Percentiles rank a stretch among this genome's conserved stretches.
Evolutionary conservation across 495 filamentous ascomycete genomes (phyloP).

Genomic region (Talaromyces liani): DNA sequence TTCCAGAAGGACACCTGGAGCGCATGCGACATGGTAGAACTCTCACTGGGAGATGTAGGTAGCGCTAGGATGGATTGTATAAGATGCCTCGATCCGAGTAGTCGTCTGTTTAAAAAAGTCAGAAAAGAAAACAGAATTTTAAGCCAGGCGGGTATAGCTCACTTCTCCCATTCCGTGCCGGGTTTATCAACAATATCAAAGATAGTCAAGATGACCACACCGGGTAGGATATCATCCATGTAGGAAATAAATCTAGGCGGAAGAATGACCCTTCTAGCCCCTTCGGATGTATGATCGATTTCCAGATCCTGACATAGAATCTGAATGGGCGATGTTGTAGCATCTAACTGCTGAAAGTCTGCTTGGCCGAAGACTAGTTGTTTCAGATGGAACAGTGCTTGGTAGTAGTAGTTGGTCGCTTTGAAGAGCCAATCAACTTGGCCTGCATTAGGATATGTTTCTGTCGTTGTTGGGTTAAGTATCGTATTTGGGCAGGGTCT

Average conservation of each 20-base stretch:
- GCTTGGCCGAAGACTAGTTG: neutral
- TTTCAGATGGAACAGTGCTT: neutral
- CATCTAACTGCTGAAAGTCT: neutral
- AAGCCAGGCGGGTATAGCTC: slow-evolving; percentile 6
- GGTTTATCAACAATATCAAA: slow-evolving; percentile 29
- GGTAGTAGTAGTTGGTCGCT: slow-evolving; percentile 35
- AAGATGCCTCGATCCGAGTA: slow-evolving; percentile 22
- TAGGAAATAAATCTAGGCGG: slow-evolving; percentile 1
- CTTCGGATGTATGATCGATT: neutral
- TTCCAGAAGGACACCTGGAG: slow-evolving; percentile 34
- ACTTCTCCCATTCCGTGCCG: slow-evolving; percentile 32
- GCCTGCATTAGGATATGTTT: slow-evolving; percentile 30
- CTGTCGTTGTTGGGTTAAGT: slow-evolving; percentile 27
- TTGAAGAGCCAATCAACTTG: slow-evolving; percentile 37
- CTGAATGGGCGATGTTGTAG: neutral
- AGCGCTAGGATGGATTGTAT: slow-evolving; percentile 18
- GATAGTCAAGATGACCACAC: slow-evolving; percentile 21
- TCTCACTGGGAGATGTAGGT: neutral
- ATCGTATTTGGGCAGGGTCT: slow-evolving; percentile 17
- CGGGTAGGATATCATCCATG: slow-evolving; percentile 27
- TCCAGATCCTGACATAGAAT: neutral
- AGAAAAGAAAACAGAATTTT: slow-evolving; percentile 1
- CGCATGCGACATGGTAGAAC: slow-evolving; percentile 22
- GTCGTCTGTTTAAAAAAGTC: slow-evolving; percentile 17
- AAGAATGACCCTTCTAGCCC: neutral